phyloP scores from a whole-genome alignment of 169 alveolate species.

The Cryptosporidium muris region DNA sequence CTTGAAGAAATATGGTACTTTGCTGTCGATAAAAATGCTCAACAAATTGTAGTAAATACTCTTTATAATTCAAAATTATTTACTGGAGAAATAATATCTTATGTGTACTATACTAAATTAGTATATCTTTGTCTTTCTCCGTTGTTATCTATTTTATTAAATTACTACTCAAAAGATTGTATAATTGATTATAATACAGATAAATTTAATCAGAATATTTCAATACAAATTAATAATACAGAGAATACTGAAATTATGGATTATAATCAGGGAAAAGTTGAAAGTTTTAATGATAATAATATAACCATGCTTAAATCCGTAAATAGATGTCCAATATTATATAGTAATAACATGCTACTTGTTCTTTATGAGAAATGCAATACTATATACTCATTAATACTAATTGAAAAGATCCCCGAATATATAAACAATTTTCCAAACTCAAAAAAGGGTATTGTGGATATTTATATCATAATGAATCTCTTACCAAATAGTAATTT shows the following conservation, averaged over 20 bases:
- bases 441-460: conserved; percentile 5
- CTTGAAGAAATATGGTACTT: conserved; percentile 24
- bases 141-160: conserved; percentile 11
- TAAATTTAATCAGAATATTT: too few species aligned
- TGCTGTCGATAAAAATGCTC: not conserved
- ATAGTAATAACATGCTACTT: too few species aligned
- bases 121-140: conserved; percentile 30
- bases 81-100: conserved; percentile 7
- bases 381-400: not conserved
- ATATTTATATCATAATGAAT: conserved; percentile 30
- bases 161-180: not conserved
- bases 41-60: not conserved
- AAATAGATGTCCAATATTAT: too few species aligned
- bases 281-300: too few species aligned
- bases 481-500: conserved; percentile 50
- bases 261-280: too few species aligned
- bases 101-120: conserved; percentile 28
- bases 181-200: not conserved
- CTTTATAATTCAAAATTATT: conserved; percentile 9
- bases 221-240: too few species aligned
- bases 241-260: too few species aligned
- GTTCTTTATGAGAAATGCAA: too few species aligned
- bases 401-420: not conserved
- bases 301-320: too few species aligned
- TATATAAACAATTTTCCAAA: conserved; percentile 14